phyloP scores from a whole-genome alignment of 306 rosid genomes.

The Acacia crassicarpa region DNA sequence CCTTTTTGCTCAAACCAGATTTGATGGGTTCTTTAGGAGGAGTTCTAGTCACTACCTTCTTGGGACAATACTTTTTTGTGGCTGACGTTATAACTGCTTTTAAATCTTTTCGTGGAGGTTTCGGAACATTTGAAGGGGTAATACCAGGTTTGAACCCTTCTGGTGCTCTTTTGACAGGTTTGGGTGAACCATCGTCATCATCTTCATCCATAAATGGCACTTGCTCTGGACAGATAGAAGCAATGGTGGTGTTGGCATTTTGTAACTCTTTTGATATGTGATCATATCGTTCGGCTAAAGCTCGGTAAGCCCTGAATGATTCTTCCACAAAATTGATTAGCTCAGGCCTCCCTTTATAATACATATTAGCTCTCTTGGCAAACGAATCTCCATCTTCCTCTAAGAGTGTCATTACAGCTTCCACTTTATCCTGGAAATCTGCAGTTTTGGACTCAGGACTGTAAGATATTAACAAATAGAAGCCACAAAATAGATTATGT shows the following conservation, averaged over 20 bases:
- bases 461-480: not conserved
- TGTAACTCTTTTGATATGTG: conserved; percentile 94
- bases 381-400: conserved; percentile 95
- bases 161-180: conserved; percentile 39
- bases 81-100: conserved; percentile 48
- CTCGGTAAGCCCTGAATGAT: conserved; percentile 75
- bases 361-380: conserved; percentile 97
- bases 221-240: conserved; percentile 85
- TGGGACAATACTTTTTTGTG: conserved; percentile 45
- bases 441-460: conserved; percentile 38
- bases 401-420: conserved; percentile 51
- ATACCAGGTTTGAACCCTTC: conserved; percentile 46
- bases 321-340: conserved; percentile 84
- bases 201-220: conserved; percentile 93
- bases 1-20: conserved; percentile 77
- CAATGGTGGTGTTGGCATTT: conserved; percentile 94
- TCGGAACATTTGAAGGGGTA: conserved; percentile 47
- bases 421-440: conserved; percentile 94
- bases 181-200: conserved; percentile 55
- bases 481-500: not conserved
- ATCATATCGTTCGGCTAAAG: conserved; percentile 93
- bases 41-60: conserved; percentile 28
- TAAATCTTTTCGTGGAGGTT: conserved; percentile 61
- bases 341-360: conserved; percentile 92
- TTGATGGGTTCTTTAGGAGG: conserved; percentile 36